Percentiles rank a stretch among this genome's conserved stretches.
Conservation (phyloP, 495 filamentous ascomycete species). For the Symbiotaphrina buchneri region DNA sequence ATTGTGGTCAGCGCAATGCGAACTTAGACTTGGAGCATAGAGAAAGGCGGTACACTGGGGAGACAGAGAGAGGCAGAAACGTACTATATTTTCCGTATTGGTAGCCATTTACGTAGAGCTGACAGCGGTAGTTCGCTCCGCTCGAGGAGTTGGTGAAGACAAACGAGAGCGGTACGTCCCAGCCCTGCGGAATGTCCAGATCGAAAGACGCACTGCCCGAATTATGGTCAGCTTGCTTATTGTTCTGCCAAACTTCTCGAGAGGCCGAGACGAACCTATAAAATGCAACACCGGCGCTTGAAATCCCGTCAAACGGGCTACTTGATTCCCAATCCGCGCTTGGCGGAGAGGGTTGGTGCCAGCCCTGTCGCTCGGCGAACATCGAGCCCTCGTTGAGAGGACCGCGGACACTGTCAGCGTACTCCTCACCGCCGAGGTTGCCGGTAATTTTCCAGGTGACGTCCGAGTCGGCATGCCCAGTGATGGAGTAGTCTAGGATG, state of each 20-base stretch:
- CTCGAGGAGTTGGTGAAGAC: slow-evolving; percentile 6
- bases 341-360: slow-evolving; percentile 39
- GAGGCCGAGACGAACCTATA: too few relatives aligned
- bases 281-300: slow-evolving; percentile 21
- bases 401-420: slow-evolving; percentile 38
- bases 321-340: slow-evolving; percentile 15
- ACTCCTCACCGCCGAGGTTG: slow-evolving; percentile 54
- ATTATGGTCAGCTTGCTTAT: too few relatives aligned
- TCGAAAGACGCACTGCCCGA: slow-evolving; percentile 19
- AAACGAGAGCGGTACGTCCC: slow-evolving; percentile 17
- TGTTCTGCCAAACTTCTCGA: too few relatives aligned
- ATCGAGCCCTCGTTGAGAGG: slow-evolving; percentile 60
- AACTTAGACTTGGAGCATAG: too few relatives aligned
- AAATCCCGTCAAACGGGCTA: slow-evolving; percentile 32
- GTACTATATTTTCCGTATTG: slow-evolving; percentile 51
- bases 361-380: slow-evolving; percentile 47
- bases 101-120: slow-evolving; percentile 58
- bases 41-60: too few relatives aligned
- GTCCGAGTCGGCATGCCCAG: slow-evolving; percentile 18
- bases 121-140: slow-evolving; percentile 13
- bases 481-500: slow-evolving; percentile 33
- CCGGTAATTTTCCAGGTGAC: slow-evolving; percentile 61
- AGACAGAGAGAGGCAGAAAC: too few relatives aligned
- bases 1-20: too few relatives aligned
- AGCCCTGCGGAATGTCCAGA: slow-evolving; percentile 13